These are phyloP conservation scores for Kondoa malvinella DNA, from an alignment of 768 basidiomycete species.

Conservation along the genomic window DNA sequence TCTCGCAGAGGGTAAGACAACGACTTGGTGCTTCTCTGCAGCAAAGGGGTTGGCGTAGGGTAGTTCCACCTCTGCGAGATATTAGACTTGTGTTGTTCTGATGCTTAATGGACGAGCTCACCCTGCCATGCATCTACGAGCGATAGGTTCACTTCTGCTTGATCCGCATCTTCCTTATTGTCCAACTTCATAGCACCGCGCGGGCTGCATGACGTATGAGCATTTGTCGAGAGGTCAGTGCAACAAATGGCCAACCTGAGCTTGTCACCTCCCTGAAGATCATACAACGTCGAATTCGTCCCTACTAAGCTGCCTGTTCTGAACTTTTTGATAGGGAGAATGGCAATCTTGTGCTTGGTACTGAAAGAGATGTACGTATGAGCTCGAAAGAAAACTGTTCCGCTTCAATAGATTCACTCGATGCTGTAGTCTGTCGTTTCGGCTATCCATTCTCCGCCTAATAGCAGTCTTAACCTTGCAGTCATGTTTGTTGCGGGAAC, in stretches of 20 bases:
- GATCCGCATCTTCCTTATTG: neutral
- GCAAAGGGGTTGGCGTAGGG: neutral
- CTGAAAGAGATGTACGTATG: neutral
- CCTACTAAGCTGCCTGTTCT: neutral
- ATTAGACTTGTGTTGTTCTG: neutral
- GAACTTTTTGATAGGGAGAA: neutral
- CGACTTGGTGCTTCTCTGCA: neutral
- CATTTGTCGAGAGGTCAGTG: too few species aligned
- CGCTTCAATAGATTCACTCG: neutral
- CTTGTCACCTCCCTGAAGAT: neutral
- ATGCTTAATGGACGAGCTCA: neutral
- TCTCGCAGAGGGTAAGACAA: neutral
- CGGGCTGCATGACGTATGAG: too few species aligned
- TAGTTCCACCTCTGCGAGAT: neutral
- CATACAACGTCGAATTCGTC: neutral
- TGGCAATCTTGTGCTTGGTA: neutral
- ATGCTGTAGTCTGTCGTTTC: neutral
- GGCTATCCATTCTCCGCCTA: neutral
- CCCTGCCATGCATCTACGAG: neutral
- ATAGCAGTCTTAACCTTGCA: neutral
- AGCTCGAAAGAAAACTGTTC: neutral
- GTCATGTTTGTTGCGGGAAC: too few species aligned
- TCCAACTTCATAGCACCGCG: neutral
- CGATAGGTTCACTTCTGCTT: neutral
- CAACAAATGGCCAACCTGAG: too few species aligned